A percentile compares a stretch with the other conserved stretches of the same genome.
Evolutionary conservation across 495 filamentous ascomycete species (phyloP).

Genomic region (Lepidopterella palustris): DNA sequence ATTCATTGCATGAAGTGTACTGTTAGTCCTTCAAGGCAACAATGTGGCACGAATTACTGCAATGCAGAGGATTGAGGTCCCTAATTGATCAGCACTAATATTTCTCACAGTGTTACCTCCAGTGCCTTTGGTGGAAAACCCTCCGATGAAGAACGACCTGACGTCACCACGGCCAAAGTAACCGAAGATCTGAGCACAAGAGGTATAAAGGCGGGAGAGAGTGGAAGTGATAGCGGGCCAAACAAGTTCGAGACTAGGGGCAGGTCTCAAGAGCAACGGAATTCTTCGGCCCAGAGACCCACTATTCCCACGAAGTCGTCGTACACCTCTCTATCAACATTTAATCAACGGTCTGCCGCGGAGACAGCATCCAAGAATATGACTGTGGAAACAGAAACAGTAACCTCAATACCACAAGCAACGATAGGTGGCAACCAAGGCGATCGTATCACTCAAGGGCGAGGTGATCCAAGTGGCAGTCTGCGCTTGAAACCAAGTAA

Average conservation of each 20-base stretch:
- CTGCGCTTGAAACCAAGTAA: constrained; percentile 80
- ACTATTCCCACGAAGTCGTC: constrained; percentile 29
- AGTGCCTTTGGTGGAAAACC: constrained; percentile 43
- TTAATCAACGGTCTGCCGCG: constrained; percentile 49
- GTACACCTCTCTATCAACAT: constrained; percentile 35
- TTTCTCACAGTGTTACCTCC: not conserved
- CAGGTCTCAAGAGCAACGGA: constrained; percentile 23
- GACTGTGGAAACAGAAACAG: constrained; percentile 97
- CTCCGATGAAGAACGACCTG: constrained; percentile 37
- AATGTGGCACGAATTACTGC: no score
- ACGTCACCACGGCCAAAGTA: constrained; percentile 39
- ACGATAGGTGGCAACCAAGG: constrained; percentile 62
- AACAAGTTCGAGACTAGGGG: constrained; percentile 35
- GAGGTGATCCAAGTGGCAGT: constrained; percentile 58
- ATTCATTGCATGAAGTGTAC: not conserved
- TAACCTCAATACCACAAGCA: constrained; percentile 86
- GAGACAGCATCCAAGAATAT: constrained; percentile 83
- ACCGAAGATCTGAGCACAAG: constrained; percentile 34
- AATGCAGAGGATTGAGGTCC: not conserved
- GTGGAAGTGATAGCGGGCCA: constrained; percentile 56
- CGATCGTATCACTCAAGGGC: constrained; percentile 49
- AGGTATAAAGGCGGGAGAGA: constrained; percentile 40
- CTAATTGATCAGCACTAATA: not conserved
- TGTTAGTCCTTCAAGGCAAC: not conserved
- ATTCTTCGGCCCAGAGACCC: constrained; percentile 30